Percentiles rank a stretch among this genome's conserved stretches.
These are phyloP conservation scores for Penicillium sp. DNA, from an alignment of 2,329 filamentous ascomycete species.

Conservation along the genomic window DNA sequence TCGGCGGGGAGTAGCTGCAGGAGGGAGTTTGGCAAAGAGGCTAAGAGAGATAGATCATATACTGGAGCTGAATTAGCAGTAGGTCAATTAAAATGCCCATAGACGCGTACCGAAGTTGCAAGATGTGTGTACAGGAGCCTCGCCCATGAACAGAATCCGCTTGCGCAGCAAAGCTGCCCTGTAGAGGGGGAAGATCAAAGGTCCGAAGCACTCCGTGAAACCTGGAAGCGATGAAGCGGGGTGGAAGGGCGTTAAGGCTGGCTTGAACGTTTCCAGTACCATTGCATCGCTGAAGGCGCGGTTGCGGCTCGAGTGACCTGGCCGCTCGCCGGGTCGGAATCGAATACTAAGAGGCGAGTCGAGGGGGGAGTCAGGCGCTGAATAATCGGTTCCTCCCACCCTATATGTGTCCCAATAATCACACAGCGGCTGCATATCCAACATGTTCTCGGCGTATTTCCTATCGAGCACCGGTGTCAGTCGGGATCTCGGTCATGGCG, in stretches of 20 bases:
- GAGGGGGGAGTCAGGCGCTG: constrained; percentile 42
- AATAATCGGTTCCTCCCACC: constrained; percentile 32
- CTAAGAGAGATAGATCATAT: constrained; percentile 86
- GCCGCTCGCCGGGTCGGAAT: constrained; percentile 46
- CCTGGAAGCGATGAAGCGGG: constrained; percentile 73
- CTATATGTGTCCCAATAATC: constrained; percentile 63
- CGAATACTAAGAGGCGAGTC: constrained; percentile 45
- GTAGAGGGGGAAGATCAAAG: constrained; percentile 82
- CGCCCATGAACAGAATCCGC: constrained; percentile 75
- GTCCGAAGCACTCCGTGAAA: constrained; percentile 75
- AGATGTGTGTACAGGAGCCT: constrained; percentile 71
- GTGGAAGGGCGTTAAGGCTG: constrained; percentile 67
- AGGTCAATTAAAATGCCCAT: background rate
- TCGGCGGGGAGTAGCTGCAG: constrained; percentile 58
- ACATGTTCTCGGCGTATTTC: constrained; percentile 55
- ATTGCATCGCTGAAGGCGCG: constrained; percentile 39
- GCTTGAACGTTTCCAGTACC: constrained; percentile 33
- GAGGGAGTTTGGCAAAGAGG: constrained; percentile 71
- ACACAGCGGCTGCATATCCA: constrained; percentile 57
- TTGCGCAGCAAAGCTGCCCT: constrained; percentile 77
- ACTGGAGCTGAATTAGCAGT: constrained; percentile 47
- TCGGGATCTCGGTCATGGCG: background rate
- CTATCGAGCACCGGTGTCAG: constrained; percentile 24
- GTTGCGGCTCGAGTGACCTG: constrained; percentile 25
- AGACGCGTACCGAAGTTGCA: constrained; percentile 72